Percentiles rank a stretch among this genome's conserved stretches.
Evolutionary conservation across 2,329 filamentous ascomycete species (phyloP).

Genomic region (Colletotrichum nymphaeae): DNA sequence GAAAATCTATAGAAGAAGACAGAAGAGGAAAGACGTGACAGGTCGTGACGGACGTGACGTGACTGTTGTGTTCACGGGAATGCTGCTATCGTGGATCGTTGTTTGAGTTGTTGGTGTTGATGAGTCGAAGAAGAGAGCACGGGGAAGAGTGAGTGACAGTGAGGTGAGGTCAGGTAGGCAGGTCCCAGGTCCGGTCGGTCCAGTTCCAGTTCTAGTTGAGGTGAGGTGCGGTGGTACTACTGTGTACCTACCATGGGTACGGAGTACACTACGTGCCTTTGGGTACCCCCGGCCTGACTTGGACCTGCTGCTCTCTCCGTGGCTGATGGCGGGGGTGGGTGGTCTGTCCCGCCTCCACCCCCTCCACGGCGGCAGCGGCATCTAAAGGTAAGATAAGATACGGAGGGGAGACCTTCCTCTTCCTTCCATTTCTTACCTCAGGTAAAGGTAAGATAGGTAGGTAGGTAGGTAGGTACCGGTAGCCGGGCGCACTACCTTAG

Average conservation of each 20-base stretch:
- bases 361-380: background rate
- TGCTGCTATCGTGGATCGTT: conserved; percentile 24
- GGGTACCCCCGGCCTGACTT: no score
- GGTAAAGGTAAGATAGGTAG: no score
- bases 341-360: background rate
- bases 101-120: conserved; percentile 33
- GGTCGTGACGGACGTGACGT: conserved; percentile 34
- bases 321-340: background rate
- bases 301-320: no score
- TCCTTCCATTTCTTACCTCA: background rate
- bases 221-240: background rate
- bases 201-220: background rate
- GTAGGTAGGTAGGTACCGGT: no score
- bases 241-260: no score
- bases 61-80: conserved; percentile 34
- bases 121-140: conserved; percentile 33
- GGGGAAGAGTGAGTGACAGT: conserved; percentile 28
- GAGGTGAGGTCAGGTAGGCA: conserved; percentile 23
- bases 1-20: conserved; percentile 33
- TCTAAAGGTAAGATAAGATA: conserved; percentile 27
- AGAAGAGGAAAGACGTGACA: conserved; percentile 30
- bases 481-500: background rate
- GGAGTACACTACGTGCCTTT: conserved; percentile 14
- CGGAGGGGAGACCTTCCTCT: conserved; percentile 25
- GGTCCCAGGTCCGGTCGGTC: background rate